Percentiles rank a stretch among this genome's conserved stretches.
These are phyloP conservation scores for Mortierella alpina DNA, from an alignment of 192 early-diverging fungal species.

Conservation along the genomic window DNA sequence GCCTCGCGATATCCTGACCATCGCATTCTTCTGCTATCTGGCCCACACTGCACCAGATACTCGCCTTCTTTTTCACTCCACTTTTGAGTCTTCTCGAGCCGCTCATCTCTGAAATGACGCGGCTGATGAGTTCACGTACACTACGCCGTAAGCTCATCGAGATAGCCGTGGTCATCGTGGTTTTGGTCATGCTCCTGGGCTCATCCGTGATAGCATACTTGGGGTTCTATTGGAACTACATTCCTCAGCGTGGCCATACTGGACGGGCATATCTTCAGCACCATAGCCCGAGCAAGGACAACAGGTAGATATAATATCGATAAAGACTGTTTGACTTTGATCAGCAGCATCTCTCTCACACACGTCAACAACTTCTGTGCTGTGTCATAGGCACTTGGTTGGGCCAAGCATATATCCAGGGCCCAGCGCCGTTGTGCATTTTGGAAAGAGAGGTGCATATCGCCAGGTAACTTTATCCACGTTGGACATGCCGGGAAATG, in stretches of 20 bases:
- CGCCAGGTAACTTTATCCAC: background rate
- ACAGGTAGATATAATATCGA: too few species aligned
- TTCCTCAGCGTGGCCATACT: constrained; percentile 37
- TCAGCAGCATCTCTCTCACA: too few species aligned
- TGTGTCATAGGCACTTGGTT: too few species aligned
- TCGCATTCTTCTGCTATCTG: background rate
- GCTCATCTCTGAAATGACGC: constrained; percentile 1
- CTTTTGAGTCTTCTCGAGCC: constrained; percentile 34
- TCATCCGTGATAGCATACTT: constrained; percentile 40
- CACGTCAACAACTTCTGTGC: too few species aligned
- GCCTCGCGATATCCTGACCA: too few species aligned
- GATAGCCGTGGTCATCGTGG: constrained; percentile 5
- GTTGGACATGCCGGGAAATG: background rate
- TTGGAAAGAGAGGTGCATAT: background rate
- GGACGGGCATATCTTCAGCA: constrained; percentile 41
- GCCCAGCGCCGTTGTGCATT: background rate
- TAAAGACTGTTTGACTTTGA: too few species aligned
- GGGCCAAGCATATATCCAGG: background rate
- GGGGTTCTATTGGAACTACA: constrained; percentile 46
- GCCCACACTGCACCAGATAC: constrained; percentile 5
- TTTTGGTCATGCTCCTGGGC: constrained; percentile 1
- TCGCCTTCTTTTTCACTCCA: constrained; percentile 40
- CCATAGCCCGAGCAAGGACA: background rate
- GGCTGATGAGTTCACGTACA: constrained; percentile 9
- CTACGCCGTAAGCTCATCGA: constrained; percentile 37